phyloP scores from a whole-genome alignment of 140 eudicot species.

The Bidens hawaiensis region DNA sequence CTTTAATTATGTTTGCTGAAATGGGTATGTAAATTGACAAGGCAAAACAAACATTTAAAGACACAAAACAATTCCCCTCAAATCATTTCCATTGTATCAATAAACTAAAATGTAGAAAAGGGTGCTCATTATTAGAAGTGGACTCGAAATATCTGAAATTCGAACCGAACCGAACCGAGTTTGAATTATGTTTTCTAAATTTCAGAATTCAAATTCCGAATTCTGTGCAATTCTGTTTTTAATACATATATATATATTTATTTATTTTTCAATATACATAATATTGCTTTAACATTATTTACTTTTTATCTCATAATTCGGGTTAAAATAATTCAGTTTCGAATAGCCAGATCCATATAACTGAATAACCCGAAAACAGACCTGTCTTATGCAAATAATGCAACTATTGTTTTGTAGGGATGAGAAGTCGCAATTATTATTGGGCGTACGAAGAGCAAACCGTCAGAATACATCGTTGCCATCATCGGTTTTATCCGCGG shows the following conservation, averaged over 20 bases:
- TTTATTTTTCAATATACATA: too few species aligned
- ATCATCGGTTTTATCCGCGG: slow-evolving; percentile 96
- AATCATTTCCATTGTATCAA: background rate
- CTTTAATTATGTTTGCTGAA: slow-evolving; percentile 6
- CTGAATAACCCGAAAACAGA: background rate
- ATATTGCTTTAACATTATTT: too few species aligned
- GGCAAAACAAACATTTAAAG: slow-evolving; percentile 15
- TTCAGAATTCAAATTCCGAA: too few species aligned
- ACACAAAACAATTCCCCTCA: slow-evolving; percentile 4
- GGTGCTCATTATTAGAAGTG: background rate
- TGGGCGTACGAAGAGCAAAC: slow-evolving; percentile 91
- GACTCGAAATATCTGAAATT: background rate
- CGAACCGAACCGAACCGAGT: too few species aligned
- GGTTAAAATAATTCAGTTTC: too few species aligned
- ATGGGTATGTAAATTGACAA: slow-evolving; percentile 10
- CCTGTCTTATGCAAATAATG: background rate
- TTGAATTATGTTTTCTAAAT: too few species aligned
- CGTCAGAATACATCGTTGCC: slow-evolving; percentile 94
- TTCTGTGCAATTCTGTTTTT: too few species aligned
- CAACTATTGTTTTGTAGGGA: slow-evolving; percentile 40
- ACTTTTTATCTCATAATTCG: background rate
- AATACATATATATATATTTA: too few species aligned
- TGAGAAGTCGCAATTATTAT: slow-evolving; percentile 77
- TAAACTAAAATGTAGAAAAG: background rate
- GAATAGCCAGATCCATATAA: background rate